Percentiles rank a stretch among this genome's conserved stretches.
phyloP scores from a whole-genome alignment of 2,329 filamentous ascomycete genomes.

The Geoglossum cookeanum region DNA sequence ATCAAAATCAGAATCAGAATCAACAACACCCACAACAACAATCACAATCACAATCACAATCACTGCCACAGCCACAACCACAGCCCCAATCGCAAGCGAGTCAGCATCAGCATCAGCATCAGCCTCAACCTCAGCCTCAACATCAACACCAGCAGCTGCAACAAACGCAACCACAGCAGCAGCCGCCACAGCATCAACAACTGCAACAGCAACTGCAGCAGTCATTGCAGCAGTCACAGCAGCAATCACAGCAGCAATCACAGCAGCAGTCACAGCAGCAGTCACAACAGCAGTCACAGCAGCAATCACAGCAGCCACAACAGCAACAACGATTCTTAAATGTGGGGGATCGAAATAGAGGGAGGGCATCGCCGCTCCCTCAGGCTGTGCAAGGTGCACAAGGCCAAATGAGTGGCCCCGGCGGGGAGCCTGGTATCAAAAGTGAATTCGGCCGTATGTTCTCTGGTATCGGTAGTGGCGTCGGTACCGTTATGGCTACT shows the following conservation, averaged over 20 bases:
- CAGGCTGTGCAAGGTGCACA: conserved; percentile 90
- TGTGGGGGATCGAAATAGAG: conserved; percentile 57
- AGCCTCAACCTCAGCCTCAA: neutral
- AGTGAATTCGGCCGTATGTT: conserved; percentile 92
- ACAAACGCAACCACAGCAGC: neutral
- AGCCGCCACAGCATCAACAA: conserved; percentile 9
- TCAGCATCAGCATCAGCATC: neutral
- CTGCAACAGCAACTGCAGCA: conserved; percentile 7
- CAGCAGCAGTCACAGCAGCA: conserved; percentile 20
- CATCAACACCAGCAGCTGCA: neutral
- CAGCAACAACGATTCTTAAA: conserved; percentile 38
- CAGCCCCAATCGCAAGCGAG: conserved; percentile 6
- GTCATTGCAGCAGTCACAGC: neutral
- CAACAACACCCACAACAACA: conserved; percentile 13
- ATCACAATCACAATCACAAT: conserved; percentile 10
- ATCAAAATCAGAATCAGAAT: conserved; percentile 12
- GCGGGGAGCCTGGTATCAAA: conserved; percentile 76
- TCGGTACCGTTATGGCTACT: conserved; percentile 30
- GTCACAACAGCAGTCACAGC: conserved; percentile 14
- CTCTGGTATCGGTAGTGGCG: conserved; percentile 65
- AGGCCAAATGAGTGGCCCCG: conserved; percentile 56
- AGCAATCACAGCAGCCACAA: conserved; percentile 18
- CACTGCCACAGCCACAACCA: conserved; percentile 18
- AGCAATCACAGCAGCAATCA: conserved; percentile 28
- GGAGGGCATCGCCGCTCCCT: conserved; percentile 70